Evolutionary conservation across 78 protist species (phyloP), one percentile per base, ranked within the genome.

Genomic region (Chrysochromulina parva): DNA sequence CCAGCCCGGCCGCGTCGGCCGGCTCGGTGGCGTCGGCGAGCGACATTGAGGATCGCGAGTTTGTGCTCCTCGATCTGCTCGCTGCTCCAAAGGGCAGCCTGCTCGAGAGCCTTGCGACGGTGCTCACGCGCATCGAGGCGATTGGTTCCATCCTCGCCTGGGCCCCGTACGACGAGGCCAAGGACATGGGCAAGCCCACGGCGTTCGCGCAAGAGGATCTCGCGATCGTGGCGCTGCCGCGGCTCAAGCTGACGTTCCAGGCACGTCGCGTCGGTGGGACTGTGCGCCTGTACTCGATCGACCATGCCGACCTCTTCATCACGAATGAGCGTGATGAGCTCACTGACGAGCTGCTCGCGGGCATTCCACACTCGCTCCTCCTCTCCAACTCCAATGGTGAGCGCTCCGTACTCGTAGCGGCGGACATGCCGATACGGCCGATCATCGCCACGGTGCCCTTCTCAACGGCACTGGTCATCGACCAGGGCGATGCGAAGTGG

Each of bases 291-390:
- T 4, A 20, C 88, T n/a, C 78, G 86, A 24, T 50, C 57, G 92
- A 93, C 88, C 95, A 93, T 82, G 59, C 90, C 22, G 92, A 90
- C 69, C 58, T 93, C 48, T 65, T 58, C 57, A 71, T 93, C 66
- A n/a, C 90, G 81, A 80, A 85, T 85, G 60, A 22, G 3, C 88
- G 78, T 24, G 3, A 28, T 2, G 54, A 73, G 2, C 26, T 52
- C 50, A 53, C 59, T 26, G 10, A 0, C 26, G 22, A 67, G 76
- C 78, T 90, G 67, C 26, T 90, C 52, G 86, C 60, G 69, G 95
- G 95, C 59, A 62, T 90, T 22, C 93, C 93, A 80, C 90, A 85
- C 66, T 50, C 91, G 24, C 9, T 93, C 28, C 90, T 93, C 78
- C 88, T 89, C 28, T 6, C 19, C 53, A 84, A 93, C 81, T 73